Evolutionary conservation across 2,329 filamentous ascomycete species (phyloP).

Genomic region (Rhinocladiella mackenziei): DNA sequence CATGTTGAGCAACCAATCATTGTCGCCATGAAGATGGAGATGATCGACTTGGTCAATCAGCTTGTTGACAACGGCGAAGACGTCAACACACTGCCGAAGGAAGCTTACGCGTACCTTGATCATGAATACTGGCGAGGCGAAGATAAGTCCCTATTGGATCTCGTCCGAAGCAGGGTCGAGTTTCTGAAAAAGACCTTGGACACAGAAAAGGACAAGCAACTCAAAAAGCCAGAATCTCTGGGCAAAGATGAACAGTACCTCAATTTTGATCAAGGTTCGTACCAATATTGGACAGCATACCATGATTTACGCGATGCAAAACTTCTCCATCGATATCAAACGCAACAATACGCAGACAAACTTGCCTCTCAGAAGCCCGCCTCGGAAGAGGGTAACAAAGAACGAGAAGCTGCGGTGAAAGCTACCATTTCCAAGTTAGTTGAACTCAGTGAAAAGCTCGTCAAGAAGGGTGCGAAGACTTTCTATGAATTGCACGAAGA

Average conservation of each 20-base stretch:
- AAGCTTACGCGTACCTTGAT: slow-evolving; percentile 30
- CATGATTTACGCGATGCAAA: slow-evolving; percentile 40
- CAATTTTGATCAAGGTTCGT: slow-evolving; percentile 52
- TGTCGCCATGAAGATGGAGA: slow-evolving; percentile 51
- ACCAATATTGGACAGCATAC: slow-evolving; percentile 54
- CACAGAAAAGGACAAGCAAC: neutral
- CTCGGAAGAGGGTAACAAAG: slow-evolving; percentile 34
- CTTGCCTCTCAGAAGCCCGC: slow-evolving; percentile 31
- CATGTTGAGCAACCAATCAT: slow-evolving; percentile 63
- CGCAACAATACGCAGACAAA: slow-evolving; percentile 37
- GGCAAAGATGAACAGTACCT: slow-evolving; percentile 52
- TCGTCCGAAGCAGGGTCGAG: slow-evolving; percentile 53
- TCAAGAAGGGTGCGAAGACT: slow-evolving; percentile 60
- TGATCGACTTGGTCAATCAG: slow-evolving; percentile 50
- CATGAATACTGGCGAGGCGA: slow-evolving; percentile 21
- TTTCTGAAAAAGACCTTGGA: slow-evolving; percentile 47
- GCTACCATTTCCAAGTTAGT: slow-evolving; percentile 52
- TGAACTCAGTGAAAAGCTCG: slow-evolving; percentile 52
- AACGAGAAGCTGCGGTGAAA: slow-evolving; percentile 56
- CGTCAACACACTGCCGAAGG: slow-evolving; percentile 55
- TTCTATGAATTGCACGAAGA: slow-evolving; percentile 63
- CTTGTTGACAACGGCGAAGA: slow-evolving; percentile 64
- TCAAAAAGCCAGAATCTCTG: slow-evolving; percentile 18
- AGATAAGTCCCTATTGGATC: slow-evolving; percentile 54
- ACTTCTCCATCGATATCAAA: slow-evolving; percentile 22